Evolutionary conservation across 495 filamentous ascomycete species (phyloP).

Genomic region (Pseudotulostoma volvatum): DNA sequence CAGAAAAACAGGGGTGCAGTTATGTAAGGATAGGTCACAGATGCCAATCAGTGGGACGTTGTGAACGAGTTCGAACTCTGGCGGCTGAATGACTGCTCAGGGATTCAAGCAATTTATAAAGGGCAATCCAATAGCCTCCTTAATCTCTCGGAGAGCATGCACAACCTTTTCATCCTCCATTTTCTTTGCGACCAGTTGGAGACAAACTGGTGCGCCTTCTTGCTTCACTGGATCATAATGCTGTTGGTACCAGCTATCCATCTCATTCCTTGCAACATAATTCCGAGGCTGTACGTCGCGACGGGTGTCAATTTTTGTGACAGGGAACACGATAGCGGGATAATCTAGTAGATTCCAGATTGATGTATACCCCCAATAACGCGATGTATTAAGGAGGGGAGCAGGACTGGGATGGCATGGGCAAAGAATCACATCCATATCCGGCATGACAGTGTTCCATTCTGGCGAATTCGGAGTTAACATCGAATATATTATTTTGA

Average conservation of each 20-base stretch:
- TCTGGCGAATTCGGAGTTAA: too few relatives aligned
- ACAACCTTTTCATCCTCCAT: conserved; percentile 33
- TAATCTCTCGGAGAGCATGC: too few relatives aligned
- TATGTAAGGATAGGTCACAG: too few relatives aligned
- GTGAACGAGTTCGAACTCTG: too few relatives aligned
- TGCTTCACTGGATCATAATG: conserved; percentile 4
- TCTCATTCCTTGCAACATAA: conserved; percentile 6
- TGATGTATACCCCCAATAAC: conserved; percentile 44
- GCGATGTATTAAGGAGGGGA: conserved; percentile 29
- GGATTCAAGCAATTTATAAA: too few relatives aligned
- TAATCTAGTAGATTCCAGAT: conserved; percentile 54
- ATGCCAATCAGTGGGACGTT: too few relatives aligned
- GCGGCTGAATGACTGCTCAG: too few relatives aligned
- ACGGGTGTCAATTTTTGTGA: conserved; percentile 26
- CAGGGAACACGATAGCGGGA: conserved; percentile 37
- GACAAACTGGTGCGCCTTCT: conserved; percentile 19
- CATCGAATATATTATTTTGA: too few relatives aligned
- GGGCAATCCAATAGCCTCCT: too few relatives aligned
- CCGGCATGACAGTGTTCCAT: conserved; percentile 1
- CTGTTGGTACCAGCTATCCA: conserved; percentile 5
- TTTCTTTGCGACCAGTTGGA: conserved; percentile 25
- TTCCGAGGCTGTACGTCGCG: conserved; percentile 3
- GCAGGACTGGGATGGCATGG: conserved; percentile 38
- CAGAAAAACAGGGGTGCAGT: too few relatives aligned
- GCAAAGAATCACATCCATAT: conserved; percentile 46